Base-by-base conservation (phyloP, 1,139 yeast genomes). In the Zhuliangozyma blackwelliae region DNA sequence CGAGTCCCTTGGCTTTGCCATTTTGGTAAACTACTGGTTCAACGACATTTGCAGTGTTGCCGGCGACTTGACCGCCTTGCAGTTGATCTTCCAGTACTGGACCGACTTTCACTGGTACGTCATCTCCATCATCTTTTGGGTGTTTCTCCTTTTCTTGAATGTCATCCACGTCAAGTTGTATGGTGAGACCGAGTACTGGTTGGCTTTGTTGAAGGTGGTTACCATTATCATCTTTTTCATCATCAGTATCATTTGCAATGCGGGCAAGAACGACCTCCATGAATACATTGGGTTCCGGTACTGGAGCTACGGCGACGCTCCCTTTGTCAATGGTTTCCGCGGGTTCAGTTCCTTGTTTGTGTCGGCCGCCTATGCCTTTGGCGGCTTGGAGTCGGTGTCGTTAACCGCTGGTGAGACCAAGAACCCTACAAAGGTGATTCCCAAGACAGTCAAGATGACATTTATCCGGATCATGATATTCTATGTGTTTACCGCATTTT, bases 341-440 rank as follows among this genome's bases (percentile, higher is more conserved):
- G 73, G 73, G 0, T 68, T 67, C 48, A 65, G 68, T 25, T 51
- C 51, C 21, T 53, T 62, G 9, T 68, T 68, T 40, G 70, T 61
- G 12, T 74, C 83, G 16, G 83, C 88, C 2, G 68, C 82, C 22
- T 80, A 78, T 55, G 82, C 86, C 6, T 79, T 72, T 49, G 86
- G 86, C 45, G 87, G 88, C 32, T 72, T 81, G 3, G 88, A 81
- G 54, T 65, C 78, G 7, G 72, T 81, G 36, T 75, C 82, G 13
- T 65, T 81, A 44, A 78, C 87, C 4, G 82, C 83, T 7, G 88
- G 83, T 25, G 86, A 81, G 56, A 73, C 81, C 27, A 65, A 66
- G 43, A 77, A 77, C 50, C 88, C 88, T 1, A 56, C 66, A 2
- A 65, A 72, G 45, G 69, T 72, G 27, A 77, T 81, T 48, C 84